phyloP scores from a whole-genome alignment of 1,284 basidiomycete genomes.

The Malassezia nana region DNA sequence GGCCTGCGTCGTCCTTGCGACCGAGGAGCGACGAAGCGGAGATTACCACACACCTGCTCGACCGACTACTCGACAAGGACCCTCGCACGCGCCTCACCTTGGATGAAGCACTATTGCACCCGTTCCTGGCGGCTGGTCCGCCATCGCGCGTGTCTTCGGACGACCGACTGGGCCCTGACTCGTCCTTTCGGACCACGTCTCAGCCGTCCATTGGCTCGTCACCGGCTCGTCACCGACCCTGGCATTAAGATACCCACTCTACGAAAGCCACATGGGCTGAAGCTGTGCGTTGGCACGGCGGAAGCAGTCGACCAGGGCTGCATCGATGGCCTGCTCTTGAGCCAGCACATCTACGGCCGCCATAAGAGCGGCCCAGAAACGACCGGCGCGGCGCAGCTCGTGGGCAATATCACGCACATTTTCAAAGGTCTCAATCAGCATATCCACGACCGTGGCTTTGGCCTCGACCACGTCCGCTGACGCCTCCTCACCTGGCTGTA shows the following conservation, averaged over 20 bases:
- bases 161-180: neutral
- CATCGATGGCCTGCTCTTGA: slow-evolving; percentile 56
- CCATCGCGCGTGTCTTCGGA: slow-evolving; percentile 7
- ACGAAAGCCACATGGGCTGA: slow-evolving; percentile 51
- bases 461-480: slow-evolving; percentile 68
- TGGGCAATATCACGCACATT: slow-evolving; percentile 74
- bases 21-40: slow-evolving; percentile 20
- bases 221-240: neutral
- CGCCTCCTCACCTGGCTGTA: slow-evolving; percentile 52
- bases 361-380: slow-evolving; percentile 93
- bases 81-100: slow-evolving; percentile 67
- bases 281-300: slow-evolving; percentile 88
- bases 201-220: neutral
- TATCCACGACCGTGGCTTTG: slow-evolving; percentile 74
- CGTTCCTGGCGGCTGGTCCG: slow-evolving; percentile 57
- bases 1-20: slow-evolving; percentile 21
- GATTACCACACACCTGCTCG: slow-evolving; percentile 55
- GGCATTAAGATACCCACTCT: neutral
- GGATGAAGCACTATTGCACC: slow-evolving; percentile 68
- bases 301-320: slow-evolving; percentile 81
- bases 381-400: slow-evolving; percentile 88
- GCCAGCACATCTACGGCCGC: slow-evolving; percentile 76
- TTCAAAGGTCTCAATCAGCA: slow-evolving; percentile 82
- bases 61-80: slow-evolving; percentile 73
- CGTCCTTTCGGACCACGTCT: neutral